A percentile compares a stretch with the other conserved stretches of the same genome.
These are phyloP conservation scores for Phyllosticta citriasiana DNA, from an alignment of 2,329 filamentous ascomycete genomes.

Conservation along the genomic window DNA sequence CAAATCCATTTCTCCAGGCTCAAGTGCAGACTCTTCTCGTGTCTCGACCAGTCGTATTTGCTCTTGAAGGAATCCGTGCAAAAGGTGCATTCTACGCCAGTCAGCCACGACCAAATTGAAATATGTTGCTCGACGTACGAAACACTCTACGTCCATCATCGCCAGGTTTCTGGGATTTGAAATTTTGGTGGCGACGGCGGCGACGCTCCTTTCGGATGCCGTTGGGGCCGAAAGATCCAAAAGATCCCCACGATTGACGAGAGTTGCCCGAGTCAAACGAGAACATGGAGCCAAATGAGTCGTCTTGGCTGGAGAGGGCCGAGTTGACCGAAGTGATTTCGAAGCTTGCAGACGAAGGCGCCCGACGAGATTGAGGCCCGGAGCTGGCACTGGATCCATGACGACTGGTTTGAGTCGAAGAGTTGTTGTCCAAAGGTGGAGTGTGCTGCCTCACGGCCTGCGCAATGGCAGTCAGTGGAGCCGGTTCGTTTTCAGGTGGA, in stretches of 20 bases:
- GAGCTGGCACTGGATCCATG: slow-evolving; percentile 42
- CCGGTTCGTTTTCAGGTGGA: slow-evolving; percentile 60
- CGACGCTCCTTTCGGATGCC: slow-evolving; percentile 47
- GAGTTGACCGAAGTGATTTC: slow-evolving; percentile 43
- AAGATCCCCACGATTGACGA: slow-evolving; percentile 40
- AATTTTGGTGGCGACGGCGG: slow-evolving; percentile 36
- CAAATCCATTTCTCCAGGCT: slow-evolving; percentile 41
- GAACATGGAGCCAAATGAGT: slow-evolving; percentile 46
- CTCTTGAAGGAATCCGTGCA: slow-evolving; percentile 30
- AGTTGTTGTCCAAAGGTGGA: slow-evolving; percentile 22
- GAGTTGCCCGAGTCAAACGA: slow-evolving; percentile 48
- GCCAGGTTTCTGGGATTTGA: slow-evolving; percentile 1
- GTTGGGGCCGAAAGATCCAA: slow-evolving; percentile 16
- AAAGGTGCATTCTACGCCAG: slow-evolving; percentile 26
- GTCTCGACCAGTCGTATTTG: slow-evolving; percentile 33
- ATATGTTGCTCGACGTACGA: slow-evolving; percentile 16
- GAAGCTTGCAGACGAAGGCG: slow-evolving; percentile 44
- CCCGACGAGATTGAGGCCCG: slow-evolving; percentile 38
- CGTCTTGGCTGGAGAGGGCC: slow-evolving; percentile 36
- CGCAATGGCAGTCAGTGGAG: slow-evolving; percentile 53
- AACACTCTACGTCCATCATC: not conserved
- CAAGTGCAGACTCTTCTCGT: slow-evolving; percentile 30
- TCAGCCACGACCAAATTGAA: slow-evolving; percentile 11
- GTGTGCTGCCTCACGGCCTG: slow-evolving; percentile 43
- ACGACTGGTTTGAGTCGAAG: slow-evolving; percentile 28